Base-by-base conservation (phyloP, 805 yeast species). In the Cyberlindnera nakhonratchasimensis region DNA sequence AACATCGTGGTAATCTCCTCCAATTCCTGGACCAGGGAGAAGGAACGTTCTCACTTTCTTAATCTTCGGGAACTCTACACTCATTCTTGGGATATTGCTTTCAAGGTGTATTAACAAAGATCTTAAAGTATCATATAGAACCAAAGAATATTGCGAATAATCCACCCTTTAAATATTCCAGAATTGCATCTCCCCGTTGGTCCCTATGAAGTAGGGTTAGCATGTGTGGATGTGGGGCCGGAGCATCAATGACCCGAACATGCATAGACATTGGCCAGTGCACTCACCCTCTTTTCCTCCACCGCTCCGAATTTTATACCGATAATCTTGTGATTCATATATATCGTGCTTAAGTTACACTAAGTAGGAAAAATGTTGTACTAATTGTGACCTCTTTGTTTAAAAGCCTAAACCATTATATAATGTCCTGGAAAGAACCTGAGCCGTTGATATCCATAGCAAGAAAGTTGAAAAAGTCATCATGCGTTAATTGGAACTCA, bases 1-100 rank as follows among this genome's bases (percentile, higher is more conserved):
- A 35, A 71, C 77, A 53, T 72, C 67, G 53, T 72, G 77, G 55
- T 72, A 72, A 52, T 72, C 77, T 46, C 76, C 77, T 42, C 77
- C 77, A 40, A 68, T 61, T 35, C 75, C 76, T 49, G 64, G 66
- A 25, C 71, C 76, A 42, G 62, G 61, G 19, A 70, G 50, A 24
- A 71, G 59, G 55, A 54, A 72, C 32, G 76, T 70, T 43, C 64
- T 67, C 36, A 72, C 65, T 45, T 61, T 61, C 42, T 63, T 68
- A 53, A 72, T 72, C 41, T 56, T 67, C 42, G 77, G 76, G 52
- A 72, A 72, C 23, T 61, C 62, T 29, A 46, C 53, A 24, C 56
- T 34, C 63, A 58, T 59, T 38, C 23, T 29, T 22, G 13, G 19
- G 6, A n/a, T 6, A 6, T 21, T 22, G 9, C 8, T 5, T 4